Evolutionary conservation across 1,284 basidiomycete species (phyloP).

Genomic region (Laetiporus sulphureus): DNA sequence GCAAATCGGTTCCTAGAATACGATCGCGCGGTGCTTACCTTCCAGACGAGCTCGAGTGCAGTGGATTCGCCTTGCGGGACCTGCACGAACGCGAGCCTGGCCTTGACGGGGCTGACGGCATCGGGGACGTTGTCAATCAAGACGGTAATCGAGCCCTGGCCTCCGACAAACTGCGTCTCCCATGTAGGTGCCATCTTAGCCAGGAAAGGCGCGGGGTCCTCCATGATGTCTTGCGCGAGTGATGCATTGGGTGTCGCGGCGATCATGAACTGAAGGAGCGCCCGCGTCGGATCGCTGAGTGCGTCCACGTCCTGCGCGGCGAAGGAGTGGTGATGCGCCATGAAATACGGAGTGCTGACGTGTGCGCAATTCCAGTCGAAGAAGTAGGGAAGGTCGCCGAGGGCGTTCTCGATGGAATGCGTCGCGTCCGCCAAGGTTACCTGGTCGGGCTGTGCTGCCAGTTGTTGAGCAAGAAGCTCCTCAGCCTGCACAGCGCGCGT

Average conservation of each 20-base stretch:
- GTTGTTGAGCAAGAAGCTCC: constrained; percentile 15
- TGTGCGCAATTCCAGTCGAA: constrained; percentile 51
- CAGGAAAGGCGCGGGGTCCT: constrained; percentile 43
- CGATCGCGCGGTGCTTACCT: constrained; percentile 30
- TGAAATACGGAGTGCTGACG: constrained; percentile 29
- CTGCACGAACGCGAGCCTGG: constrained; percentile 65
- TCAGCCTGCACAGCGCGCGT: constrained; percentile 17
- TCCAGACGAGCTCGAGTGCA: constrained; percentile 64
- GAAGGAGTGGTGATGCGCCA: constrained; percentile 19
- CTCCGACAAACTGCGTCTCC: constrained; percentile 44
- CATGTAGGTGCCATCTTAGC: constrained; percentile 44
- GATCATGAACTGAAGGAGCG: constrained; percentile 72
- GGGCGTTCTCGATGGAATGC: constrained; percentile 10
- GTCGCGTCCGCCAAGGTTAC: constrained; percentile 27
- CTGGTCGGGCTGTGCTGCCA: constrained; percentile 29
- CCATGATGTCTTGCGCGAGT: constrained; percentile 43
- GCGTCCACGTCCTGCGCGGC: constrained; percentile 22
- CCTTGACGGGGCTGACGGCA: constrained; percentile 67
- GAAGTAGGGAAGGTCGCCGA: constrained; percentile 37
- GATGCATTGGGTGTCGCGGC: constrained; percentile 58
- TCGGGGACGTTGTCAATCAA: constrained; percentile 61
- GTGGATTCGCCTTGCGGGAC: constrained; percentile 52
- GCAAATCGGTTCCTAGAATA: not conserved
- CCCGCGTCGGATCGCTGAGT: constrained; percentile 39
- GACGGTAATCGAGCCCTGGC: constrained; percentile 30